Percentiles rank a stretch among this genome's conserved stretches.
Conservation (phyloP, 2,329 filamentous ascomycete species). For the Fusarium foetens region DNA sequence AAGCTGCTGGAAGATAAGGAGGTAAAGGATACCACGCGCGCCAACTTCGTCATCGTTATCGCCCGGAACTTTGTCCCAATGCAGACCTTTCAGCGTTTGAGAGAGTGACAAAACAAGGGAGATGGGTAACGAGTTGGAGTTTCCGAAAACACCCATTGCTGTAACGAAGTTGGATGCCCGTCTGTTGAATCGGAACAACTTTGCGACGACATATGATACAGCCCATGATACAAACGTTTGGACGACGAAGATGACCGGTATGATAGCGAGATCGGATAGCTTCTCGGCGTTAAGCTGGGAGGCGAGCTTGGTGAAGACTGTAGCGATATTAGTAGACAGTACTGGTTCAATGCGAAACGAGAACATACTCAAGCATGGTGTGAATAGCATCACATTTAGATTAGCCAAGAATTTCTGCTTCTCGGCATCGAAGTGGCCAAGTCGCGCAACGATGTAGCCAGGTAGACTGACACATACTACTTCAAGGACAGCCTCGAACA, state of each 20-base stretch:
- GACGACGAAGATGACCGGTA: slow-evolving; percentile 91
- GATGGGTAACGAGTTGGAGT: slow-evolving; percentile 97
- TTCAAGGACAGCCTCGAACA: slow-evolving; percentile 94
- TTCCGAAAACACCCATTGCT: slow-evolving; percentile 97
- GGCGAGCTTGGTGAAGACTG: slow-evolving; percentile 96
- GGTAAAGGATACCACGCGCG: slow-evolving; percentile 91
- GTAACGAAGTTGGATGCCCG: slow-evolving; percentile 93
- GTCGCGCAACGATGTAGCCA: slow-evolving; percentile 88
- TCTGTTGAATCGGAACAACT: slow-evolving; percentile 82
- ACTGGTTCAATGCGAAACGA: neutral
- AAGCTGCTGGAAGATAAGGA: slow-evolving; percentile 97
- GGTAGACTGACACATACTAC: slow-evolving; percentile 95
- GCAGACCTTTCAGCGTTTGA: slow-evolving; percentile 88
- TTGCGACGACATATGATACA: slow-evolving; percentile 76
- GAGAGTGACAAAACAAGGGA: slow-evolving; percentile 94
- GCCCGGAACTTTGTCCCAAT: slow-evolving; percentile 90
- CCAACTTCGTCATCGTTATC: slow-evolving; percentile 97
- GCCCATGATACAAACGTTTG: slow-evolving; percentile 89
- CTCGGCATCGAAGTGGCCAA: slow-evolving; percentile 94
- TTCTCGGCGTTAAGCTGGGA: slow-evolving; percentile 94
- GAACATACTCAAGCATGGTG: slow-evolving; percentile 85
- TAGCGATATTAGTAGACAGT: slow-evolving; percentile 33
- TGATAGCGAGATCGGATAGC: slow-evolving; percentile 88
- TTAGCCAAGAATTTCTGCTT: slow-evolving; percentile 98
- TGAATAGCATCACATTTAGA: slow-evolving; percentile 95